These are phyloP conservation scores for Cutaneotrichosporon mucoides DNA, from an alignment of 1,284 basidiomycete genomes.

Conservation along the genomic window DNA sequence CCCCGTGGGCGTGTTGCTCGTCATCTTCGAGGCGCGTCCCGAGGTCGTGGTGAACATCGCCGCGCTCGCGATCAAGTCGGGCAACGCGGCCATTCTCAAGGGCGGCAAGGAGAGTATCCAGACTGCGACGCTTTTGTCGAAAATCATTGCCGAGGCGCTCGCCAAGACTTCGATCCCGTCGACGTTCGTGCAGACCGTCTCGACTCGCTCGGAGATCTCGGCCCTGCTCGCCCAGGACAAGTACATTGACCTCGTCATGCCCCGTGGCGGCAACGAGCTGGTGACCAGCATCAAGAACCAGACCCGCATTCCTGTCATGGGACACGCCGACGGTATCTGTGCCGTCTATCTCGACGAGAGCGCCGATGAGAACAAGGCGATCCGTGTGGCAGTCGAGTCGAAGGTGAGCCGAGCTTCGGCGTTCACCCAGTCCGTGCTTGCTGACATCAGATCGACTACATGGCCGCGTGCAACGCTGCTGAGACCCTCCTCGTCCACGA, in stretches of 20 bases:
- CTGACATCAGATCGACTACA: conserved; percentile 72
- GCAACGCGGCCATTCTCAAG: conserved; percentile 92
- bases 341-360: conserved; percentile 55
- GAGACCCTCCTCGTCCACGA: conserved; percentile 88
- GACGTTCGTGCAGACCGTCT: conserved; percentile 85
- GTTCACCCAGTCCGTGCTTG: neutral
- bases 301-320: conserved; percentile 96
- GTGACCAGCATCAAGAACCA: conserved; percentile 83
- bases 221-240: conserved; percentile 78
- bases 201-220: conserved; percentile 88
- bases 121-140: conserved; percentile 69
- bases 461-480: conserved; percentile 90
- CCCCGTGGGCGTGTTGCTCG: conserved; percentile 91
- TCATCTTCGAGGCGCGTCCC: conserved; percentile 96
- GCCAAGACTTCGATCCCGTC: conserved; percentile 66
- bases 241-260: conserved; percentile 96
- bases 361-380: conserved; percentile 72
- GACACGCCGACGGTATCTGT: conserved; percentile 67
- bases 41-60: conserved; percentile 99
- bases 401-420: conserved; percentile 60
- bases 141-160: conserved; percentile 76
- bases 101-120: conserved; percentile 90
- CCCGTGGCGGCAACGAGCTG: conserved; percentile 86
- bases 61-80: conserved; percentile 93
- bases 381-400: conserved; percentile 78